A percentile compares a stretch with the other conserved stretches of the same genome.
Evolutionary conservation across 1,284 basidiomycete genomes (phyloP).

Genomic region (Apiotrichum montevideense): DNA sequence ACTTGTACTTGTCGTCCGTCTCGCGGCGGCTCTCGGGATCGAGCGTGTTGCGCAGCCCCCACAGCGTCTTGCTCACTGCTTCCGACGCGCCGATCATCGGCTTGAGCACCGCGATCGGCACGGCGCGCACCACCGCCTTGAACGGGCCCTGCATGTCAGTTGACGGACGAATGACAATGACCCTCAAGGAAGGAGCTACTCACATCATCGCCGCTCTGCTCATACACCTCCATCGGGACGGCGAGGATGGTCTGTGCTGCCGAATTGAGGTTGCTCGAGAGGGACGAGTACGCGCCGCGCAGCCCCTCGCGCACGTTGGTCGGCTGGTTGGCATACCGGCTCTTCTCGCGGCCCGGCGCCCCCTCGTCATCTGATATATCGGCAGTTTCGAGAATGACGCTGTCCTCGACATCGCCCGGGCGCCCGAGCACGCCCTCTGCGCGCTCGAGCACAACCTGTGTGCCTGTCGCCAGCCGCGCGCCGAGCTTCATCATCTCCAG

Average conservation of each 20-base stretch:
- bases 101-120: conserved; percentile 91
- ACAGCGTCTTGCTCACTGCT: conserved; percentile 87
- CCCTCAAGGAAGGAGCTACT: conserved; percentile 25
- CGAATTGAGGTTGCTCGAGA: conserved; percentile 76
- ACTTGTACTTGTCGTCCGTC: conserved; percentile 82
- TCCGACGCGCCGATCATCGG: conserved; percentile 96
- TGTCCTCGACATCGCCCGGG: conserved; percentile 51
- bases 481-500: conserved; percentile 92
- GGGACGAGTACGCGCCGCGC: conserved; percentile 78
- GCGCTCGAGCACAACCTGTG: conserved; percentile 92
- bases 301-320: conserved; percentile 75
- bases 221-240: conserved; percentile 98
- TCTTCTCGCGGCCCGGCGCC: conserved; percentile 52
- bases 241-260: conserved; percentile 98
- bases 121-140: conserved; percentile 85
- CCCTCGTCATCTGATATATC: conserved; percentile 7
- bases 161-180: no score
- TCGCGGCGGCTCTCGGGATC: conserved; percentile 73
- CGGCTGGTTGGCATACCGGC: conserved; percentile 87
- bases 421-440: conserved; percentile 72
- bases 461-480: conserved; percentile 90
- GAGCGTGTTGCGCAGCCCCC: conserved; percentile 83
- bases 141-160: conserved; percentile 64
- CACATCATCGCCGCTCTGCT: conserved; percentile 79
- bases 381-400: conserved; percentile 14